phyloP scores from a whole-genome alignment of 2,329 filamentous ascomycete species.

The Aspergillus chevalieri region DNA sequence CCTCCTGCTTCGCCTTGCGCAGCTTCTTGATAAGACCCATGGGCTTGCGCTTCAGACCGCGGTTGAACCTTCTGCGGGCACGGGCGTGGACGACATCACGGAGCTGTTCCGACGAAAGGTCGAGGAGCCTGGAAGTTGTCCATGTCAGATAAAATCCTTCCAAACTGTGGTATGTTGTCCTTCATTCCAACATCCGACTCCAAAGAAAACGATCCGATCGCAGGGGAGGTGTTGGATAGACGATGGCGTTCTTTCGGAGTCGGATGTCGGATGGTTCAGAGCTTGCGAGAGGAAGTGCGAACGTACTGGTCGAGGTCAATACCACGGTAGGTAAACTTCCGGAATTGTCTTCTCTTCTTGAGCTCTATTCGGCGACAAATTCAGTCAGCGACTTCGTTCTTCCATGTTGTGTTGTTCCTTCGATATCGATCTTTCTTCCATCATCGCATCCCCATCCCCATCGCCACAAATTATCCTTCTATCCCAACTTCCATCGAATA shows the following conservation, averaged over 20 bases:
- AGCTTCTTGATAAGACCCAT: constrained; percentile 99
- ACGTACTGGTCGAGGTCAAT: constrained; percentile 99
- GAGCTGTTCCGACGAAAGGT: constrained; percentile 97
- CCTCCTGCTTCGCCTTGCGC: constrained; percentile 98
- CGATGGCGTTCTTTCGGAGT: constrained; percentile 11
- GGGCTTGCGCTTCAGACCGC: constrained; percentile 98
- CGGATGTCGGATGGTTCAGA: constrained; percentile 2
- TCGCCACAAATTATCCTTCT: constrained; percentile 3
- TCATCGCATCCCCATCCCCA: constrained; percentile 3
- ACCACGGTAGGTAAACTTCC: constrained; percentile 99
- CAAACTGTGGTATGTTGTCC: constrained; percentile 10
- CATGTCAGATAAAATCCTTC: constrained; percentile 20
- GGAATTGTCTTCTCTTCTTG: constrained; percentile 99
- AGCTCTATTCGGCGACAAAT: constrained; percentile 58
- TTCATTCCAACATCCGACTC: constrained; percentile 4
- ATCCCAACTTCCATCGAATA: neutral
- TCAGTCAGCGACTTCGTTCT: constrained; percentile 24
- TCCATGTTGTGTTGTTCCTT: constrained; percentile 8
- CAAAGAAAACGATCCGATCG: constrained; percentile 1
- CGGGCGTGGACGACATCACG: constrained; percentile 99
- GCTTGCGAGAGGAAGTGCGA: constrained; percentile 10
- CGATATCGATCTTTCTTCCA: neutral
- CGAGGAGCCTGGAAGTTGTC: constrained; percentile 70
- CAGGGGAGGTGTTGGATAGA: neutral
- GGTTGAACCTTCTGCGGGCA: constrained; percentile 98